Conservation (phyloP, 768 basidiomycete genomes). For the Boletellus ananas region DNA sequence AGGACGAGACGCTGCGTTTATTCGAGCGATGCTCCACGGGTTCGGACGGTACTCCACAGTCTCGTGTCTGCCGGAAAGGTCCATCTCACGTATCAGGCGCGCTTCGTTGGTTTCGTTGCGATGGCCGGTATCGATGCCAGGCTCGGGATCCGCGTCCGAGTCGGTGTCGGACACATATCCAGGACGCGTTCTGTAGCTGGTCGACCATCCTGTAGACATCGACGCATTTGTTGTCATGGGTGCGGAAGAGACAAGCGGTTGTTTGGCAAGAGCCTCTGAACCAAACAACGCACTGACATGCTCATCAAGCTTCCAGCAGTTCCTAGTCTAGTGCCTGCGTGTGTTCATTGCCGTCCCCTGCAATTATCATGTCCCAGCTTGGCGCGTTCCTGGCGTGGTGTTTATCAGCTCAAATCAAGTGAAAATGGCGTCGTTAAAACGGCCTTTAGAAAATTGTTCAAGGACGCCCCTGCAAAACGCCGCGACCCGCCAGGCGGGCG, state of each 20-base stretch:
- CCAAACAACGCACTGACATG: not conserved
- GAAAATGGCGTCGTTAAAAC: too few relatives aligned
- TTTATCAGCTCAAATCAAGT: too few relatives aligned
- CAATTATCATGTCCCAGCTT: too few relatives aligned
- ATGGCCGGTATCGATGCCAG: not conserved
- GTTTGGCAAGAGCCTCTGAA: constrained; percentile 10
- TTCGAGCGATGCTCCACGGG: constrained; percentile 77
- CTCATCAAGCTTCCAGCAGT: not conserved
- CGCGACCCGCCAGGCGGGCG: too few relatives aligned
- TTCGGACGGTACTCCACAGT: constrained; percentile 65
- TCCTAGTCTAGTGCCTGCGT: too few relatives aligned
- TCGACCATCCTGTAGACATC: constrained; percentile 18
- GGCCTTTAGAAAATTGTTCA: too few relatives aligned
- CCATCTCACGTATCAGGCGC: constrained; percentile 45
- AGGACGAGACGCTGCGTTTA: constrained; percentile 61
- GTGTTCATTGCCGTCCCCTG: not conserved
- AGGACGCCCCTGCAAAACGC: too few relatives aligned
- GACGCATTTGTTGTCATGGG: too few relatives aligned
- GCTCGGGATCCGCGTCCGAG: constrained; percentile 20
- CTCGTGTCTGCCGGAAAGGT: constrained; percentile 59
- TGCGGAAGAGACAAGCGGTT: not conserved
- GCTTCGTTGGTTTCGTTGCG: constrained; percentile 21
- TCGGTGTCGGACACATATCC: constrained; percentile 14
- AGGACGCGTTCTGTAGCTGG: constrained; percentile 18
- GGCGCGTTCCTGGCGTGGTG: too few relatives aligned